These are phyloP conservation scores for Hemileccinum impolitum DNA, from an alignment of 768 basidiomycete genomes.

Conservation along the genomic window DNA sequence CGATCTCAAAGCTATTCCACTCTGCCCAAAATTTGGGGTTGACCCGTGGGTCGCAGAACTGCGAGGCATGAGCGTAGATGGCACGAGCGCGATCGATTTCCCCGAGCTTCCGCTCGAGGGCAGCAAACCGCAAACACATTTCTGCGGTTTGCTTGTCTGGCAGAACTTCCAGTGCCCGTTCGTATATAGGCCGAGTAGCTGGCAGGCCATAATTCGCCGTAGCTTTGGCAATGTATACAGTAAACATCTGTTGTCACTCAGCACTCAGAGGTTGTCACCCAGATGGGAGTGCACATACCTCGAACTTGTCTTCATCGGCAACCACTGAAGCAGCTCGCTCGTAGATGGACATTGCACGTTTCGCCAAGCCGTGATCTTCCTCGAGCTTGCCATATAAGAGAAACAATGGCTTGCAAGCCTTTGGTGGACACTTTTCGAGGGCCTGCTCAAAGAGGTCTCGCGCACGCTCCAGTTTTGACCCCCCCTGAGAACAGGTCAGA, in stretches of 20 bases:
- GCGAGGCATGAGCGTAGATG: slow-evolving; percentile 95
- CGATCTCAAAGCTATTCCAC: slow-evolving; percentile 98
- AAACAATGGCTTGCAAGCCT: slow-evolving; percentile 92
- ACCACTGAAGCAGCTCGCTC: slow-evolving; percentile 89
- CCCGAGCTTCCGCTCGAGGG: slow-evolving; percentile 94
- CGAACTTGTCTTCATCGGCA: slow-evolving; percentile 88
- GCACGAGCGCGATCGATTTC: slow-evolving; percentile 98
- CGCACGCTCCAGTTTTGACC: slow-evolving; percentile 91
- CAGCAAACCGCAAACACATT: slow-evolving; percentile 96
- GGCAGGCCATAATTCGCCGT: slow-evolving; percentile 94
- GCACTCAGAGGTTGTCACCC: background rate
- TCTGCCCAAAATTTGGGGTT: slow-evolving; percentile 93
- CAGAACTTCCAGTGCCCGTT: slow-evolving; percentile 87
- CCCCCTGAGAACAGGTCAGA: slow-evolving; percentile 53
- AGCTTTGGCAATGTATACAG: slow-evolving; percentile 96
- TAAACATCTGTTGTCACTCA: slow-evolving; percentile 69
- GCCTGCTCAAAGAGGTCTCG: slow-evolving; percentile 98
- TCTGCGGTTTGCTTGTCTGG: slow-evolving; percentile 94
- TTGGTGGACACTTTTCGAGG: slow-evolving; percentile 91
- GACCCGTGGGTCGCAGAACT: slow-evolving; percentile 96
- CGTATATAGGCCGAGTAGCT: slow-evolving; percentile 94
- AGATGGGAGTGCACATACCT: slow-evolving; percentile 48
- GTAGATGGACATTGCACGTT: slow-evolving; percentile 93
- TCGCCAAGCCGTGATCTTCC: slow-evolving; percentile 93
- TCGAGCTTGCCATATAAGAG: slow-evolving; percentile 95